Base-by-base conservation (phyloP, 345 rosid species). In the Gossypium raimondii region DNA sequence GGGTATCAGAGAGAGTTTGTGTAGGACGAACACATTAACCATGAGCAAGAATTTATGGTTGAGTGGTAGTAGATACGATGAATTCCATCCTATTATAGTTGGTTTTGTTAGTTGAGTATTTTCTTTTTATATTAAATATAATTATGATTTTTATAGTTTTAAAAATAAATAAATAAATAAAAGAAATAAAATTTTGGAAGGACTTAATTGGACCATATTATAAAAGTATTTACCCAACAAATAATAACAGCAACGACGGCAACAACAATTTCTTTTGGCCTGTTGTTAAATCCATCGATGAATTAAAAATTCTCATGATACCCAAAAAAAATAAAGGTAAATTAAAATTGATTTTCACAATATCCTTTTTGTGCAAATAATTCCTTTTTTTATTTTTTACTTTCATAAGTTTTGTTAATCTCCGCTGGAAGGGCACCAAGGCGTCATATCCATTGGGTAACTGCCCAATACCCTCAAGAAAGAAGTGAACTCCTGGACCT, bases 381-480 rank as follows among this genome's bases (percentile, higher is more conserved):
- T 60, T 67, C 57, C 24, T 22, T 18, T 70, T 51, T 16, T 0
- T 34, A 1, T 58, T 62, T 41, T 17, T 5, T 45, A 59, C 62
- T 29, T 73, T 7, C 61, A 53, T 50, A 45, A 34, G 60, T 9
- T 64, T 64, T 56, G 55, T 72, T 75, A 76, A 24, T 85, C 87
- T 38, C 72, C 89, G 53, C 83, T 11, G 17, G 92, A 83, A 2
- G 95, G 95, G 66, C 84, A 84, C 97, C 97, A 95, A 4, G 99
- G 98, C 8, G 98, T 89, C 99, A 95, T 95, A 81, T 95, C 99
- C 94, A 91, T 95, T 2, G 99, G 99, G 78, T 95, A 95, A 68
- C 99, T 95, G 12, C 99, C 99, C 76, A 95, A 76, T 34, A 95
- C 99, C 82, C 99, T 83, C 78, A 95, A 84, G 85, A 95, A 95